Evolutionary conservation across 2,329 filamentous ascomycete species (phyloP).

Genomic region (Venturia carpophila): DNA sequence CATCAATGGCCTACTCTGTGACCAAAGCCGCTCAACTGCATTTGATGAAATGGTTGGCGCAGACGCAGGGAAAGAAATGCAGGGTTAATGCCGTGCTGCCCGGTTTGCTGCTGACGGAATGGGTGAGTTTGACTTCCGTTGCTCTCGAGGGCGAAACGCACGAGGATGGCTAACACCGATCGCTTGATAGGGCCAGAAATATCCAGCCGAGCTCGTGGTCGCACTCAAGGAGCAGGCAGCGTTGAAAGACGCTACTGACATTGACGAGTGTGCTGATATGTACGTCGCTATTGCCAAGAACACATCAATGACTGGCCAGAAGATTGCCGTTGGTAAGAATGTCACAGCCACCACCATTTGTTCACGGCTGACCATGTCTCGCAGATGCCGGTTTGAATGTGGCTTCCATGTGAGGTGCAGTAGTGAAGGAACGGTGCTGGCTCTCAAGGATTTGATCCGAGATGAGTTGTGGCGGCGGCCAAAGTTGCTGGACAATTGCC

Average conservation of each 20-base stretch:
- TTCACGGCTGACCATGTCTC: background rate
- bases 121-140: slow-evolving; percentile 40
- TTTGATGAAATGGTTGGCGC: slow-evolving; percentile 56
- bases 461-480: slow-evolving; percentile 16
- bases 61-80: slow-evolving; percentile 54
- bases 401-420: slow-evolving; percentile 12
- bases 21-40: slow-evolving; percentile 68
- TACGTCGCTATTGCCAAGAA: slow-evolving; percentile 49
- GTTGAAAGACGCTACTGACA: slow-evolving; percentile 50
- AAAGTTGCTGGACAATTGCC: slow-evolving; percentile 18
- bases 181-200: slow-evolving; percentile 43
- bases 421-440: background rate
- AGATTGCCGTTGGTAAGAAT: slow-evolving; percentile 36
- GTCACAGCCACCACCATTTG: background rate
- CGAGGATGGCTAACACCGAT: slow-evolving; percentile 20
- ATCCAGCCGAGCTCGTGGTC: slow-evolving; percentile 50
- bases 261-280: slow-evolving; percentile 49
- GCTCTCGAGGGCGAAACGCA: background rate
- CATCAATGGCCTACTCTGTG: slow-evolving; percentile 63
- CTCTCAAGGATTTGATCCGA: background rate
- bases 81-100: slow-evolving; percentile 58
- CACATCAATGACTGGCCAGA: slow-evolving; percentile 42
- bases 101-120: slow-evolving; percentile 59
- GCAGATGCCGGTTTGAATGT: slow-evolving; percentile 18
- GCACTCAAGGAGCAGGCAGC: slow-evolving; percentile 47